Evolutionary conservation across 495 filamentous ascomycete genomes (phyloP), one percentile per base, ranked within the genome.

Genomic region (Echria macrotheca): DNA sequence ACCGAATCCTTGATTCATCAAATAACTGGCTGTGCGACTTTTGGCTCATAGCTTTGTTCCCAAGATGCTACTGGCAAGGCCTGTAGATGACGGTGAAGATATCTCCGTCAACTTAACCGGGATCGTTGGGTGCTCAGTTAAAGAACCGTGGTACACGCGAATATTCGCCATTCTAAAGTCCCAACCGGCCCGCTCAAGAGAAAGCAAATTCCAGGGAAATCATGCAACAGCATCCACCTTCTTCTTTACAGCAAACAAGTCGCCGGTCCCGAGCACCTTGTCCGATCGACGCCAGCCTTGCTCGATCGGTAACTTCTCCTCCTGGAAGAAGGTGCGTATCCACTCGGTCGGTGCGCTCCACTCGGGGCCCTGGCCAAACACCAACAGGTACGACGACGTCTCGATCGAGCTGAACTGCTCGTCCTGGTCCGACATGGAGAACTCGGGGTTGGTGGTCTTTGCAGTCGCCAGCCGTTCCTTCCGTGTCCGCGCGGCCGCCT

Each of bases 261-360:
- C 55, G 1, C 32, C 19, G 5, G 52, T 29, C 3, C 53, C 63
- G 11, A 64, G 14, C 48, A 49, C 22, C 40, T 48, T 59, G 2
- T 48, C 47, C 0, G 57, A 51, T 11, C 59, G 31, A 50, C 28
- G 49, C 29, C 60, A 66, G 0, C 65, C 63, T 19, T 63, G 47
- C 5, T 57, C 55, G 37, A 59, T 59, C 18, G 65, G 65, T 4
- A 66, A 45, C 8, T 63, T 18, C 44, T 68, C 63, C 14, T 65
- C 29, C 26, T 56, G 61, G 44, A 68, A 64, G 40, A 66, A 24
- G 4, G 43, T 48, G 12, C 49, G 25, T 0, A 66, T 55, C 61
- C 60, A 66, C 10, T 58, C 47, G 17, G 43, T 59, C 22, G 26
- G 47, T 9, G 60, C 60, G 29, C 54, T 44, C 2, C 59, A 60